These are phyloP conservation scores for Meyerozyma sp. DNA, from an alignment of 1,139 yeast genomes.

Conservation along the genomic window DNA sequence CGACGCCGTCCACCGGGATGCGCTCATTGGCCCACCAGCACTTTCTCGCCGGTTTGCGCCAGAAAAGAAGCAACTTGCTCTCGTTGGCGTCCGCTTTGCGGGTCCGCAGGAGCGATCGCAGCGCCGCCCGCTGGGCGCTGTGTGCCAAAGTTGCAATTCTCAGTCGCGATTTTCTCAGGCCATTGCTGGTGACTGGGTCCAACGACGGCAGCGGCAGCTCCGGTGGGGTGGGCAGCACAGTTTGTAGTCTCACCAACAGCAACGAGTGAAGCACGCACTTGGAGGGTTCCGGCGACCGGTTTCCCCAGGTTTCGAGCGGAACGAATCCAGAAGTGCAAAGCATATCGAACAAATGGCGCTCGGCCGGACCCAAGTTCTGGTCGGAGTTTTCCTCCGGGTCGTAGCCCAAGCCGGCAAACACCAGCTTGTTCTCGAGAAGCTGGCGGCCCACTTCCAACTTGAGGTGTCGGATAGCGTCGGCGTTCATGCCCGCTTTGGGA, in stretches of 20 bases:
- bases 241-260: conserved; percentile 65
- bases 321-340: conserved; percentile 84
- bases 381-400: conserved; percentile 24
- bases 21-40: conserved; percentile 95
- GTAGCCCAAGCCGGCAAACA: conserved; percentile 70
- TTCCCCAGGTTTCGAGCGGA: conserved; percentile 75
- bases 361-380: conserved; percentile 79
- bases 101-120: conserved; percentile 48
- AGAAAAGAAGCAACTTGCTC: conserved; percentile 80
- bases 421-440: conserved; percentile 49
- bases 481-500: conserved; percentile 47
- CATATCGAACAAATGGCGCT: conserved; percentile 92
- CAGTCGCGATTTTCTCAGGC: conserved; percentile 32
- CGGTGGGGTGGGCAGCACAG: conserved; percentile 33
- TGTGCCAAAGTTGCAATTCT: conserved; percentile 39
- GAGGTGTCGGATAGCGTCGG: conserved; percentile 54
- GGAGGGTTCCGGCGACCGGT: conserved; percentile 76
- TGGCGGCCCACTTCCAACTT: conserved; percentile 59
- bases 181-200: conserved; percentile 23
- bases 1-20: conserved; percentile 40
- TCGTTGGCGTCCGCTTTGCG: conserved; percentile 33
- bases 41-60: conserved; percentile 98
- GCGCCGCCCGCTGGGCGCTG: conserved; percentile 43
- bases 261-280: conserved; percentile 83
- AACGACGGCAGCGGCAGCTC: conserved; percentile 52